phyloP scores from a whole-genome alignment of 2,329 filamentous ascomycete genomes.

The Colletotrichum sp. region DNA sequence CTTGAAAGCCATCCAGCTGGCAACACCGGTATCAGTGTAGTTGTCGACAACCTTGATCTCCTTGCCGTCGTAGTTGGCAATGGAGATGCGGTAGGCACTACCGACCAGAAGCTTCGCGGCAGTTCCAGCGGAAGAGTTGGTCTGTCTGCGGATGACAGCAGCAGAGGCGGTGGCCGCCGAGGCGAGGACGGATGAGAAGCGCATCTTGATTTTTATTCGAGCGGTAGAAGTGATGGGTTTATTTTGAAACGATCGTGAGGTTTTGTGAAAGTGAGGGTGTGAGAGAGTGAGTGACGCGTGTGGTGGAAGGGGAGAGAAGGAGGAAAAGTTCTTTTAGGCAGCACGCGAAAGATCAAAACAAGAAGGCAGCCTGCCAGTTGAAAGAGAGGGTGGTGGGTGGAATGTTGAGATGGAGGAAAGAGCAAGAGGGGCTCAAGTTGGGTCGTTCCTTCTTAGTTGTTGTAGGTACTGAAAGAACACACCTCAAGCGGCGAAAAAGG shows the following conservation, averaged over 20 bases:
- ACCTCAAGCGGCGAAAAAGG: not conserved
- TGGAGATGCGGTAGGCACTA: conserved; percentile 40
- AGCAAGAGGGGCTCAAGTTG: not conserved
- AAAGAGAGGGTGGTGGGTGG: not conserved
- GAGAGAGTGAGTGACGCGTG: not conserved
- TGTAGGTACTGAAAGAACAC: not conserved
- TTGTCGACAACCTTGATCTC: conserved; percentile 43
- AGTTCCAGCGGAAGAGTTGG: not conserved
- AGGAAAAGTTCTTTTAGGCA: not conserved
- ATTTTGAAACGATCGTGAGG: not conserved
- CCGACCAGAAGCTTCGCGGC: conserved; percentile 43
- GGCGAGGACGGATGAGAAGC: not conserved
- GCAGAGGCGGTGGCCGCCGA: conserved; percentile 10
- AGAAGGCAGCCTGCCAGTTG: not conserved
- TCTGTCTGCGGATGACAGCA: conserved; percentile 7
- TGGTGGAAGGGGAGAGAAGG: not conserved
- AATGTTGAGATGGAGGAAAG: not conserved
- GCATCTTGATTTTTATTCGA: not conserved
- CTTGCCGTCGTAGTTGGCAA: conserved; percentile 45
- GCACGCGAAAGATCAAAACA: not conserved
- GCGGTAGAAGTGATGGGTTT: not conserved
- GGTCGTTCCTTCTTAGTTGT: not conserved
- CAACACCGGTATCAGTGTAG: conserved; percentile 30
- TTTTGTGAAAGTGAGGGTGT: not conserved
- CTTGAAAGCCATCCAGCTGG: conserved; percentile 52